Evolutionary conservation across 768 basidiomycete genomes (phyloP).

Genomic region (Erythrobasidium yunnanense): DNA sequence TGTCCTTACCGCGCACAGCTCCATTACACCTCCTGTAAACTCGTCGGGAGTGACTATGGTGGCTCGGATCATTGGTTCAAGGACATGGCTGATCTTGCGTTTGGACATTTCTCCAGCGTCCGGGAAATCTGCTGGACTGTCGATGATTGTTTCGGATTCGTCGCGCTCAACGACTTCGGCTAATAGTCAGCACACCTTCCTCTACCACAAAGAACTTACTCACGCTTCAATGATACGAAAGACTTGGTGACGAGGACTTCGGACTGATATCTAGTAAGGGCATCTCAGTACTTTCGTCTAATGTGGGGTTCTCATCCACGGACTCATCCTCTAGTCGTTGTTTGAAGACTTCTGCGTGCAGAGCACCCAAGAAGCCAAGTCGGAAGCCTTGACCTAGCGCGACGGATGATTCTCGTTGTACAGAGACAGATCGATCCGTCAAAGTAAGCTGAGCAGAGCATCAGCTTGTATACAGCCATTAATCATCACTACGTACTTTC

Average conservation of each 20-base stretch:
- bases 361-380: slow-evolving; percentile 83
- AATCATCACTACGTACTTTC: slow-evolving; percentile 49
- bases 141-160: slow-evolving; percentile 54
- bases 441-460: slow-evolving; percentile 54
- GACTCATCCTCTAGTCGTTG: slow-evolving; percentile 96
- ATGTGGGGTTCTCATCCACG: slow-evolving; percentile 47
- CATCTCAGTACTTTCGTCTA: neutral
- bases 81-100: slow-evolving; percentile 59
- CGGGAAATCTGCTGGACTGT: slow-evolving; percentile 93
- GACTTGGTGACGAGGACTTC: slow-evolving; percentile 92
- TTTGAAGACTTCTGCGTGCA: slow-evolving; percentile 94
- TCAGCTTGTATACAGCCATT: slow-evolving; percentile 5
- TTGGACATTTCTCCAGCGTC: slow-evolving; percentile 54
- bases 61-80: slow-evolving; percentile 86
- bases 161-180: slow-evolving; percentile 61
- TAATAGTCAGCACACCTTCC: neutral
- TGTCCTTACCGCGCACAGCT: slow-evolving; percentile 55
- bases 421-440: slow-evolving; percentile 76
- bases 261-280: slow-evolving; percentile 11
- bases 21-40: slow-evolving; percentile 96
- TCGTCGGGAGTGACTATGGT: slow-evolving; percentile 87
- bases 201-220: slow-evolving; percentile 25
- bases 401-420: slow-evolving; percentile 81
- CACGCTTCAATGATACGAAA: slow-evolving; percentile 84
- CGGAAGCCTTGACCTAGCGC: slow-evolving; percentile 91